These are phyloP conservation scores for Candida ficus DNA, from an alignment of 805 yeast genomes.

Conservation along the genomic window DNA sequence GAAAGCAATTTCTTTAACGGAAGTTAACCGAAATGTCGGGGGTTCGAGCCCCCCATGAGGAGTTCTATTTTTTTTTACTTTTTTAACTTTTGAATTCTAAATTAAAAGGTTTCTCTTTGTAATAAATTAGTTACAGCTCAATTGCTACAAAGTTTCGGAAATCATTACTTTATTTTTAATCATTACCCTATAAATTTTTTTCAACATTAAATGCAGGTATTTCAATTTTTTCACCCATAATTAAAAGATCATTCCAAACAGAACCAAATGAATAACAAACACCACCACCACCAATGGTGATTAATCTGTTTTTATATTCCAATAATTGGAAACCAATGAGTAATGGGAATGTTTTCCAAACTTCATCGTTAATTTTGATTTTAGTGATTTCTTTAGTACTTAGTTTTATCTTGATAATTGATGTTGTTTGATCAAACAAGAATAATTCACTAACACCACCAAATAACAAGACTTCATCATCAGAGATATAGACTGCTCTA, in stretches of 20 bases:
- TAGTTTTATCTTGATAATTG: conserved; percentile 34
- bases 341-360: conserved; percentile 41
- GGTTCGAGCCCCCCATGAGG: conserved; percentile 18
- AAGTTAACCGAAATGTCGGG: conserved; percentile 17
- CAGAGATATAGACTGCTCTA: conserved; percentile 28
- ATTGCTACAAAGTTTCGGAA: too few relatives aligned
- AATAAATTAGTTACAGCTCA: too few relatives aligned
- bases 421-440: conserved; percentile 29
- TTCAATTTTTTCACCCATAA: conserved; percentile 8
- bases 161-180: not conserved
- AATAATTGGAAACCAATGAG: conserved; percentile 49
- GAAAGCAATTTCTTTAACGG: conserved; percentile 6
- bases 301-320: conserved; percentile 16
- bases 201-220: conserved; percentile 1
- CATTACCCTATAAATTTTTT: not conserved
- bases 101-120: too few relatives aligned
- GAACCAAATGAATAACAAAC: conserved; percentile 81
- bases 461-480: conserved; percentile 35
- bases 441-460: conserved; percentile 52
- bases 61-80: conserved; percentile 9
- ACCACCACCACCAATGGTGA: conserved; percentile 63
- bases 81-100: too few relatives aligned
- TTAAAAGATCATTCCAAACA: conserved; percentile 34
- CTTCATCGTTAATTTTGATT: conserved; percentile 27
- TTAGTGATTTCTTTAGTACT: conserved; percentile 13